Evolutionary conservation across 768 basidiomycete species (phyloP).

Genomic region (Amanita brunnescens): DNA sequence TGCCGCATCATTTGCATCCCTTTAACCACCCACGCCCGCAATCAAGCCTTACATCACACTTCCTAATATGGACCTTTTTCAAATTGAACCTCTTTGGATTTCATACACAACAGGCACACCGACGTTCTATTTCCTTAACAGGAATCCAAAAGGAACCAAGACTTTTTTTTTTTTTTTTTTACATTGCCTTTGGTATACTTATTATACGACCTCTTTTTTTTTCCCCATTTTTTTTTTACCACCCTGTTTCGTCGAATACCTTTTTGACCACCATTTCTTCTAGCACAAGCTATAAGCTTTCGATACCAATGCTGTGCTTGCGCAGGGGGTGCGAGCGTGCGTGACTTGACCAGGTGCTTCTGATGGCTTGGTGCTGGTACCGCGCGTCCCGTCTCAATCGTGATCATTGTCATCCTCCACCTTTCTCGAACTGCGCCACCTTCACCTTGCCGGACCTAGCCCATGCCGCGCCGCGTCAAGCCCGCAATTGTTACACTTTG

Average conservation of each 20-base stretch:
- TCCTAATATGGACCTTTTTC: conserved; percentile 4
- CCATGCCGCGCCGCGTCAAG: not conserved
- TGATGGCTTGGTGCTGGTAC: not conserved
- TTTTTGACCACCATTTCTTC: conserved; percentile 2
- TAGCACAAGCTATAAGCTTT: conserved; percentile 4
- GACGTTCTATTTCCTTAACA: conserved; percentile 1
- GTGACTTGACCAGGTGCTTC: not conserved
- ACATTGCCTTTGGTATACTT: conserved; percentile 9
- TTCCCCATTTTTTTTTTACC: too few species aligned
- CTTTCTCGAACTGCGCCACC: not conserved
- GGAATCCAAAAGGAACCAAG: conserved; percentile 10
- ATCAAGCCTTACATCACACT: not conserved
- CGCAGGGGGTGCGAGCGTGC: not conserved
- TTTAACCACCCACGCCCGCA: not conserved
- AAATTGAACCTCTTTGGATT: not conserved
- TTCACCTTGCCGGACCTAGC: not conserved
- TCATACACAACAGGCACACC: not conserved
- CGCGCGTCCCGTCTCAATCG: not conserved
- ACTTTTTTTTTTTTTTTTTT: conserved; percentile 5
- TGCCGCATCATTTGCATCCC: not conserved
- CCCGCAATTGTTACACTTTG: not conserved
- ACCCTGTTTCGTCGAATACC: conserved; percentile 6
- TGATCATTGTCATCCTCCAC: not conserved
- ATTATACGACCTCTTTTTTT: conserved; percentile 4
- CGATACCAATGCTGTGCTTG: not conserved